These are phyloP conservation scores for Phytomonas francai DNA, from an alignment of 208 protist species.

Conservation along the genomic window DNA sequence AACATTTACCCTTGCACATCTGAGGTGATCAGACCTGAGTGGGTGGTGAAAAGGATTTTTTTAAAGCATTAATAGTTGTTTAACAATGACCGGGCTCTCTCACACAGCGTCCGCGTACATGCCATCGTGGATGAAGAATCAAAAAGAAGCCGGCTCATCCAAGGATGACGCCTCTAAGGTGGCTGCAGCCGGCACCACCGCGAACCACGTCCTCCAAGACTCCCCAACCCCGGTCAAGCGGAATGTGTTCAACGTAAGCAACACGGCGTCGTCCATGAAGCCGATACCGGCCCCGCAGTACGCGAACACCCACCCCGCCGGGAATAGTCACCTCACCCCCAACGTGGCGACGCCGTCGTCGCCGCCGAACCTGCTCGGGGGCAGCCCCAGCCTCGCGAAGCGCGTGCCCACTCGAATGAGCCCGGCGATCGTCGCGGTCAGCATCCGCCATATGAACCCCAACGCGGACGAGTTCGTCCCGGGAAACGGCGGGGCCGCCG, in stretches of 20 bases:
- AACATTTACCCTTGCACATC: not conserved
- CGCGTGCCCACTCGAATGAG: constrained; percentile 64
- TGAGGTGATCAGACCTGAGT: not conserved
- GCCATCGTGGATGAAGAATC: not conserved
- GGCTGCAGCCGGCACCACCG: not conserved
- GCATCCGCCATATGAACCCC: constrained; percentile 51
- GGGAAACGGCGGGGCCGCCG: constrained; percentile 19
- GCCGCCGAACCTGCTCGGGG: not conserved
- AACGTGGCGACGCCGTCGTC: not conserved
- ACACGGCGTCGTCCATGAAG: not conserved
- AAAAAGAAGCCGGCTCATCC: not conserved
- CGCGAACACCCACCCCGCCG: not conserved
- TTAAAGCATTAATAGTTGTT: not conserved
- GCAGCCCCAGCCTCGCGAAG: constrained; percentile 14
- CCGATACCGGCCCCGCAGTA: constrained; percentile 1
- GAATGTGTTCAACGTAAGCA: constrained; percentile 9
- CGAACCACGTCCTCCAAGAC: not conserved
- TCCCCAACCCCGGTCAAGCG: not conserved
- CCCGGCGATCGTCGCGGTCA: constrained; percentile 31
- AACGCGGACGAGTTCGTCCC: constrained; percentile 69
- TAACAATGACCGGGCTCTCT: not conserved
- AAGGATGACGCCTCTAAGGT: not conserved
- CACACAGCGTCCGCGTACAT: not conserved
- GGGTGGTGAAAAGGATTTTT: not conserved
- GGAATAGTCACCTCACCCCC: not conserved